phyloP scores from a whole-genome alignment of 371 early-diverging fungal species.

The Mucor irregularis region DNA sequence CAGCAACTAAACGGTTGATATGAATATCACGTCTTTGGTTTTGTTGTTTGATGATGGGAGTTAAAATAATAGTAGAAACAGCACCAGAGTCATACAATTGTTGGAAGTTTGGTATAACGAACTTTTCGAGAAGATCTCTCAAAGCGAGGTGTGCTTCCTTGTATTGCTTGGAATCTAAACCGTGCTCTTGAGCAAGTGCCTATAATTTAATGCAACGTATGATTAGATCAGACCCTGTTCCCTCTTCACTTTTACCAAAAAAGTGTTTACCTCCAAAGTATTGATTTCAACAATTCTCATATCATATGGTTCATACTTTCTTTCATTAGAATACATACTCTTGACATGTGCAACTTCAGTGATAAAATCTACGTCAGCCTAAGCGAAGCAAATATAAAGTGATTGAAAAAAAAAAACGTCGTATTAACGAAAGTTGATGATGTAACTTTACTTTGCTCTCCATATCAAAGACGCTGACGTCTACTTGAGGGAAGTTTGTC shows the following conservation, averaged over 20 bases:
- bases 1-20: constrained; percentile 7
- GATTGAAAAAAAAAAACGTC: no score
- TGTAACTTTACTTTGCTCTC: constrained; percentile 10
- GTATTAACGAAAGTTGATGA: no score
- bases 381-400: no score
- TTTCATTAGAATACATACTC: not conserved
- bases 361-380: constrained; percentile 19
- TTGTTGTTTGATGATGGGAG: constrained; percentile 7
- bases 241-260: no score
- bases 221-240: no score
- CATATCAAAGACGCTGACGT: constrained; percentile 5
- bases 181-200: constrained; percentile 31
- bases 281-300: constrained; percentile 18
- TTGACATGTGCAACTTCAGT: constrained; percentile 12
- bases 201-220: no score
- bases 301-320: constrained; percentile 4
- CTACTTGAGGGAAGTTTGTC: constrained; percentile 3
- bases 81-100: not conserved
- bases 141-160: constrained; percentile 29
- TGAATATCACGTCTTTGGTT: constrained; percentile 6
- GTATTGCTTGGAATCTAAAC: constrained; percentile 36
- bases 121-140: constrained; percentile 31
- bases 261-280: constrained; percentile 17
- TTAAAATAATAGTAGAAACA: constrained; percentile 29
- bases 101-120: constrained; percentile 26